Evolutionary conservation across 768 basidiomycete genomes (phyloP), one percentile per base, ranked within the genome.

Genomic region (Rhodotorula graminis): DNA sequence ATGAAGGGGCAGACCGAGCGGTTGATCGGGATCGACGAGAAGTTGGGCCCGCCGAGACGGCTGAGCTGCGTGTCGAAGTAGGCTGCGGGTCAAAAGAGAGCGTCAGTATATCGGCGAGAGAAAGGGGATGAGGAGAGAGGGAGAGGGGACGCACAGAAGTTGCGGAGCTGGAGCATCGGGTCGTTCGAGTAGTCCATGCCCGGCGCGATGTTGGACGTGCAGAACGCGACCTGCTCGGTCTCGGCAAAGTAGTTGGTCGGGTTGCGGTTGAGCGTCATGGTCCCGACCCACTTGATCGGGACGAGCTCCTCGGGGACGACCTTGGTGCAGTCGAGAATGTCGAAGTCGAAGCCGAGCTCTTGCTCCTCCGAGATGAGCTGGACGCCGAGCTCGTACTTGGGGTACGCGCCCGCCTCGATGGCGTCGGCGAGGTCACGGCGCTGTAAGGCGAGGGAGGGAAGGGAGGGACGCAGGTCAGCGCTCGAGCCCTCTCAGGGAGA

Each of bases 201-300:
- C 61, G 88, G 87, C 23, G 52, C 50, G 52, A 80, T 81, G 73
- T 78, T 77, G 59, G 82, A 75, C 2, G 91, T 94, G 80, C 90
- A 94, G 81, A 92, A 94, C 0, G 92, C 92, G 64, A 88, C 88
- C 81, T 93, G 92, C 81, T 95, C 93, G 12, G 87, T 87, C 82
- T 94, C 91, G 19, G 91, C 82, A 82, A 93, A 93, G 82, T 86
- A 93, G 77, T 63, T 40, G 76, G 79, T 79, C 33, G 81, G 79
- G 78, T 82, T 82, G 50, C 81, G 79, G 81, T 84, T 82, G 55
- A 84, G 74, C n/a, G 78, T 79, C 76, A 94, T 81, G 80, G 49
- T 50, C 31, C 69, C 70, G 27, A 94, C 88, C 73, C 86, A 83
- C 76, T 89, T 84, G 23, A 93, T 83, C 0, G 92, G 91, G 0